Evolutionary conservation across 2,329 filamentous ascomycete species (phyloP).

Genomic region (Nectriaceae sp.): DNA sequence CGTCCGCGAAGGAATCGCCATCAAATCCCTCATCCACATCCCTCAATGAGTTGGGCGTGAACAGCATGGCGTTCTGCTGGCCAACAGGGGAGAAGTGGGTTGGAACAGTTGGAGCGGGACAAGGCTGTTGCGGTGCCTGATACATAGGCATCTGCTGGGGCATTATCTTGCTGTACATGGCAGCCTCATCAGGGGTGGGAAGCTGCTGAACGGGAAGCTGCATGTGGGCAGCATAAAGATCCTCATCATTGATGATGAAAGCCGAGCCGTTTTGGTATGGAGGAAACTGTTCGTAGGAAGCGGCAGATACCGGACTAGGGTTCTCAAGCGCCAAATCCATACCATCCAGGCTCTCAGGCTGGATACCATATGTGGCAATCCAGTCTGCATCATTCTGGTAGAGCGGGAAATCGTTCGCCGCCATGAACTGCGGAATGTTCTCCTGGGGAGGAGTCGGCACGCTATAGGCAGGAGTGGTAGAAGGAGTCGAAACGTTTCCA

Average conservation of each 20-base stretch:
- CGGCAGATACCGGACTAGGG: conserved; percentile 39
- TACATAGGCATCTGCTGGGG: conserved; percentile 42
- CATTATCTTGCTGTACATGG: conserved; percentile 48
- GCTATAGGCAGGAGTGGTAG: conserved; percentile 50
- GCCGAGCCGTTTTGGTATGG: conserved; percentile 62
- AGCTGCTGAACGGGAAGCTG: conserved; percentile 55
- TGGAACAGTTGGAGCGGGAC: conserved; percentile 23
- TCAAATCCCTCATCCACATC: conserved; percentile 68
- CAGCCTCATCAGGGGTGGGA: conserved; percentile 34
- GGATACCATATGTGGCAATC: conserved; percentile 34
- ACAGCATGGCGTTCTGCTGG: conserved; percentile 69
- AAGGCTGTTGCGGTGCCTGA: conserved; percentile 26
- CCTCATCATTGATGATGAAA: conserved; percentile 61
- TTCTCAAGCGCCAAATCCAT: conserved; percentile 43
- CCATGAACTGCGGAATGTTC: conserved; percentile 31
- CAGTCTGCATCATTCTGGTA: conserved; percentile 53
- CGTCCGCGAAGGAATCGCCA: conserved; percentile 49
- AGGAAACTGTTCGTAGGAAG: conserved; percentile 54
- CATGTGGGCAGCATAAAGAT: conserved; percentile 61
- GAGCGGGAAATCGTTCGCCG: conserved; percentile 47
- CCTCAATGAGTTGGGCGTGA: conserved; percentile 62
- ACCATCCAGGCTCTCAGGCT: conserved; percentile 38
- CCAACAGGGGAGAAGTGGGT: conserved; percentile 69
- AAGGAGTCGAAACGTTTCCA: conserved; percentile 64
- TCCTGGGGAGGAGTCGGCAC: conserved; percentile 62